Base-by-base conservation (phyloP, 768 basidiomycete species). In the Boletus rubescentipes region DNA sequence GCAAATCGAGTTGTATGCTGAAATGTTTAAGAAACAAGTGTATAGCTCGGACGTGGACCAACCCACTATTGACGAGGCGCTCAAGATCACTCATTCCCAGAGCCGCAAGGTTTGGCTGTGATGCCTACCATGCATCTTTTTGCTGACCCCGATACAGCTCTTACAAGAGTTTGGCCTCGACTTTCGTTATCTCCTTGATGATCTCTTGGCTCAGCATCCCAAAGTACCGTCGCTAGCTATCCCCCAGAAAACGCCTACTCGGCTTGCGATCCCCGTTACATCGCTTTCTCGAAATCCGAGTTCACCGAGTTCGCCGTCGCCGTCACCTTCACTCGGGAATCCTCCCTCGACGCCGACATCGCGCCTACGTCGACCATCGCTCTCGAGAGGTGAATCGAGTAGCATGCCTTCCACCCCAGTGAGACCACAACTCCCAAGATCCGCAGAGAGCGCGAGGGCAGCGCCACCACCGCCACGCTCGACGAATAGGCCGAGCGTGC, bases 131-230 rank as follows among this genome's bases (percentile, higher is more conserved):
- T 5, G 4, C 49, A 9, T 34, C 11, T 10, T 42, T 21, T 31
- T 10, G n/a, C 47, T 55, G 40, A 60, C 37, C 20, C 3, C 9
- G 53, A 0, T 44, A 15, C 59, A 93, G 89, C 81, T 96, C 15
- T 77, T 98, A 7, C 87, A 93, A 74, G 95, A 98, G 63, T 93
- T 87, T 64, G 95, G 95, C 2, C 83, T 98, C 34, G 95, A 97
- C 73, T 97, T 98, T 68, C 87, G 89, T 21, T 93, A 88, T 74
- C 77, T 96, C n/a, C 77, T 98, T n/a, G 85, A 91, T 32, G 78
- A 80, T n/a, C 74, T 89, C 4, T 77, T 91, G 2, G 71, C 77
- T 12, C 78, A 79, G 49, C 70, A 76, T 20, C 80, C 83, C 2
- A 80, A 79, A 61, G 65, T 74, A 12, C 46, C 51, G 18, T 51